phyloP scores from a whole-genome alignment of 2,329 filamentous ascomycete species.

The Endothia cerciana region DNA sequence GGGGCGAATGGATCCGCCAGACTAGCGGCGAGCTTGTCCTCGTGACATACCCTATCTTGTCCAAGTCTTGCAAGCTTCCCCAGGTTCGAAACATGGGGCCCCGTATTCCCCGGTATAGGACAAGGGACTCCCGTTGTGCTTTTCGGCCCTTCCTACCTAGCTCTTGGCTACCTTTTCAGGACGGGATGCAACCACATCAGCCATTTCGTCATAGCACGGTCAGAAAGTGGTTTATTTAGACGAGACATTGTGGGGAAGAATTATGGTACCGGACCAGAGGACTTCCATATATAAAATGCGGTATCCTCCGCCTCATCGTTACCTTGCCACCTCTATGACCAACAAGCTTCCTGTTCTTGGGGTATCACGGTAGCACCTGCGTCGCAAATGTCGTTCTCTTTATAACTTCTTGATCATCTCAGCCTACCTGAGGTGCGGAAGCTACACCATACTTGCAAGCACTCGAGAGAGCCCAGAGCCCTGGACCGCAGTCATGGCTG shows the following conservation, averaged over 20 bases:
- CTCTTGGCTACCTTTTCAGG: neutral
- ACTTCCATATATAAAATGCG: neutral
- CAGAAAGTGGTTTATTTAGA: neutral
- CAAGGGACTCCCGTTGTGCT: slow-evolving; percentile 15
- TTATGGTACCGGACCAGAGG: neutral
- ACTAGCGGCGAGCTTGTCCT: slow-evolving; percentile 6
- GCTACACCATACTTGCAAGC: neutral
- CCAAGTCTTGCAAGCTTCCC: slow-evolving; percentile 13
- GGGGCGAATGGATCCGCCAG: neutral
- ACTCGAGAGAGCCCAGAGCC: neutral
- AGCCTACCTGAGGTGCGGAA: too few species aligned
- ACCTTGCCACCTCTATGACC: neutral
- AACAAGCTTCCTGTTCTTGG: neutral
- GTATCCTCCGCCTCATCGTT: neutral
- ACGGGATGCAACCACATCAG: neutral
- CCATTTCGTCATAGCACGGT: neutral
- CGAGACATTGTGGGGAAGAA: neutral
- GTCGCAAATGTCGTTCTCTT: neutral
- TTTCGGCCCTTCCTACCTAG: slow-evolving; percentile 21
- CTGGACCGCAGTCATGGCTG: neutral
- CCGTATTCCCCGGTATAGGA: slow-evolving; percentile 7
- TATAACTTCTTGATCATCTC: neutral
- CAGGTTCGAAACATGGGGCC: slow-evolving; percentile 26
- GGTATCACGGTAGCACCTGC: neutral
- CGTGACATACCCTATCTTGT: slow-evolving; percentile 12